phyloP scores from a whole-genome alignment of 2,329 filamentous ascomycete species.

The Colletotrichum salicis region DNA sequence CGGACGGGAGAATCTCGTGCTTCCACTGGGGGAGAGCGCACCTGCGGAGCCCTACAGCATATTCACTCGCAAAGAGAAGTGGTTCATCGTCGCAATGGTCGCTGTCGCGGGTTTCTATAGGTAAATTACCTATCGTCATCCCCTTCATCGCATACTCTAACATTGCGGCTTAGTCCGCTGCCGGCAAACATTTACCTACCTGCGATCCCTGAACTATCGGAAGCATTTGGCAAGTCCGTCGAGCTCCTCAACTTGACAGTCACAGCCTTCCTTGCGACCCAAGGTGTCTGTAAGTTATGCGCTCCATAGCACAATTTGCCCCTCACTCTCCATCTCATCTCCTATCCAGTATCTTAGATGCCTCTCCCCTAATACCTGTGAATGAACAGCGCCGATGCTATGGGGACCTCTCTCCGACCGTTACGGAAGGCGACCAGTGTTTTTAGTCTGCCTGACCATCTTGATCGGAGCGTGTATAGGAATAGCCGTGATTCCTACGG shows the following conservation, averaged over 20 bases:
- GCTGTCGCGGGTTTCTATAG: constrained; percentile 42
- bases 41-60: constrained; percentile 37
- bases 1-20: constrained; percentile 19
- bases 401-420: constrained; percentile 49
- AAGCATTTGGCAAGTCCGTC: constrained; percentile 42
- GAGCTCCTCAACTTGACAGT: constrained; percentile 47
- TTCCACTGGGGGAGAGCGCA: constrained; percentile 6
- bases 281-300: constrained; percentile 38
- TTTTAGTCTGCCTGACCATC: constrained; percentile 44
- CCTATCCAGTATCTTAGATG: fast-evolving
- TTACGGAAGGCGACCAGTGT: constrained; percentile 45
- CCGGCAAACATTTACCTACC: constrained; percentile 50
- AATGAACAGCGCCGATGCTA: constrained; percentile 42
- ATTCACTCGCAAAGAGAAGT: constrained; percentile 41
- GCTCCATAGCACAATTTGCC: neutral
- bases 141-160: neutral
- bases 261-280: constrained; percentile 46
- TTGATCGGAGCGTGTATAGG: constrained; percentile 46
- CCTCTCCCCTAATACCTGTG: neutral
- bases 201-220: constrained; percentile 43
- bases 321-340: too few relatives aligned
- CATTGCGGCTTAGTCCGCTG: constrained; percentile 39
- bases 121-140: neutral
- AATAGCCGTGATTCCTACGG: constrained; percentile 44
- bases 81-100: constrained; percentile 41